Percentiles rank a stretch among this genome's conserved stretches.
Evolutionary conservation across 352 stramenopile species (phyloP).

Genomic region (Phytophthora pistaciae): DNA sequence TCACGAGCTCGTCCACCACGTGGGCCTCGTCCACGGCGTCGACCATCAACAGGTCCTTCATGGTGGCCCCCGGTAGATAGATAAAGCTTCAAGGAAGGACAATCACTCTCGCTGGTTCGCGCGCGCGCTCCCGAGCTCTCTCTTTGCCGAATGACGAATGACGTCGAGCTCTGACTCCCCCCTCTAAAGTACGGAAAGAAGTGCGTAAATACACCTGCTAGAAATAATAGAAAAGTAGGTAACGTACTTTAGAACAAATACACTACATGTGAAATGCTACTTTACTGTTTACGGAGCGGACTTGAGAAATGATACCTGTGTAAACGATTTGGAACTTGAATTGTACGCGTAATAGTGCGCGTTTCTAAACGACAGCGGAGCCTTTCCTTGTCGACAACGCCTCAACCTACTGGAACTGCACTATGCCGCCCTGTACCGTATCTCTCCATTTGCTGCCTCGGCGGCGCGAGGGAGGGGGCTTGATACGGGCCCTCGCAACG

Average conservation of each 20-base stretch:
- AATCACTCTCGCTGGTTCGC: background rate
- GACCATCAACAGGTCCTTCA: constrained; percentile 85
- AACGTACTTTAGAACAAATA: background rate
- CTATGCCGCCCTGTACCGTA: constrained; percentile 29
- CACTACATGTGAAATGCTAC: too few species aligned
- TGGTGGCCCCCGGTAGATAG: constrained; percentile 11
- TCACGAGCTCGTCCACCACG: constrained; percentile 80
- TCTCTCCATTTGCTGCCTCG: constrained; percentile 19
- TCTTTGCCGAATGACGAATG: constrained; percentile 43
- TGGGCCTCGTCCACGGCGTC: constrained; percentile 80
- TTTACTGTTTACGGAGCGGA: too few species aligned
- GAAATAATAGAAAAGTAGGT: constrained; percentile 1
- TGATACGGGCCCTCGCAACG: constrained; percentile 18
- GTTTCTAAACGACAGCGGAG: constrained; percentile 34
- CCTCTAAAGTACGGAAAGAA: constrained; percentile 11
- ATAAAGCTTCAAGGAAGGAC: background rate
- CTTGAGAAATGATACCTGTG: background rate
- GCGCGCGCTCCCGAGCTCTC: constrained; percentile 16
- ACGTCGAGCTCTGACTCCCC: constrained; percentile 32
- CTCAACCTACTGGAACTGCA: constrained; percentile 4
- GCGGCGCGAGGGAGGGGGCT: background rate
- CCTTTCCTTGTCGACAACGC: constrained; percentile 17
- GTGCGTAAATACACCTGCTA: constrained; percentile 1
- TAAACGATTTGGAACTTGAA: background rate
- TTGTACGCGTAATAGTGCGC: constrained; percentile 1